Evolutionary conservation across 305 asterid genomes (phyloP), one percentile per base, ranked within the genome.

Genomic region (Solanum hybrid): DNA sequence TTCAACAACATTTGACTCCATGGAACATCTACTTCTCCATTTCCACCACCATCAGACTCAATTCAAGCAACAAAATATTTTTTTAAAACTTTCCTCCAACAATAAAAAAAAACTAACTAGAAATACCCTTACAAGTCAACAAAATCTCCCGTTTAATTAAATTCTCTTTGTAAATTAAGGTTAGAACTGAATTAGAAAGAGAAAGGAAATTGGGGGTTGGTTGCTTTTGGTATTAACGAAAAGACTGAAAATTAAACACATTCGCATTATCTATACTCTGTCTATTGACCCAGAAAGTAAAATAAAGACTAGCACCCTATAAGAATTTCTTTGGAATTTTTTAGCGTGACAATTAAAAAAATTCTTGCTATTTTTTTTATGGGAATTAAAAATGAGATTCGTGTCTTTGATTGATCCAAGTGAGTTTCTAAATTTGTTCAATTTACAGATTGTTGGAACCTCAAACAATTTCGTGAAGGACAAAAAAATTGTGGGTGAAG

Each of bases 1-100:
- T 92, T 94, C 98, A 90, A 89, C 90, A 89, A 85, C 91, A 11
- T 39, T 88, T 92, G 76, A 86, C 89, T 95, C 98, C 98, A 96
- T 37, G 75, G 14, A 67, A 67, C 12, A 37, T 37, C 0, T 9
- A 1, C 12, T 37, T 37, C 42, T 37, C 12, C 42, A 37, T 37
- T 37, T 37, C 42, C 90, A 71, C 90, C 78, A 88, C 82, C 89
- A 89, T 89, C 95, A 92, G 79, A 86, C 89, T 95, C 98, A 98
- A 96, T 36, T 7, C 39, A 36, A 36, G 94, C 92, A 35, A 90
- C 89, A 90, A 87, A 76, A 42, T 75, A 76, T 88, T 79, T 40
- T 75, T 39, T 84, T 57, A 76, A 85, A 89, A 61, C 31, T 81
- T 79, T 51, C 51, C 89, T 89, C 84, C 82, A 51, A 46, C 78